These are phyloP conservation scores for Rhizophlyctis rosea DNA, from an alignment of 192 early-diverging fungal species.

Conservation along the genomic window DNA sequence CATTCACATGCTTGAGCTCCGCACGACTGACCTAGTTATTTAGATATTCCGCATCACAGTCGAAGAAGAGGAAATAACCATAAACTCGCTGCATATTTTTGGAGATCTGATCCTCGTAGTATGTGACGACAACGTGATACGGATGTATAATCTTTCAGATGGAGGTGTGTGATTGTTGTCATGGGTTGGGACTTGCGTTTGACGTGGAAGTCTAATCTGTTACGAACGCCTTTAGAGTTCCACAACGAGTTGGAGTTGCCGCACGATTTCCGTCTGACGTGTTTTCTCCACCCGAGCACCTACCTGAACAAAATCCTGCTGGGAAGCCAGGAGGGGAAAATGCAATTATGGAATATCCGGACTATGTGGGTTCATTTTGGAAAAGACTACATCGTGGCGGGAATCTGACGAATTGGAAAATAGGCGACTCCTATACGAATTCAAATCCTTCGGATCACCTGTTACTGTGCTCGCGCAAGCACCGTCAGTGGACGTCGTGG, in stretches of 20 bases:
- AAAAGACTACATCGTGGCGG: conserved; percentile 7
- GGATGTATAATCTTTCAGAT: conserved; percentile 72
- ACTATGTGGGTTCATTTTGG: conserved; percentile 43
- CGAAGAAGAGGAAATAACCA: conserved; percentile 30
- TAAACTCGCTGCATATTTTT: conserved; percentile 67
- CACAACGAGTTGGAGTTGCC: conserved; percentile 73
- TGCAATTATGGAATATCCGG: conserved; percentile 95
- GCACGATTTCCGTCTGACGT: conserved; percentile 65
- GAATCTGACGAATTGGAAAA: conserved; percentile 9
- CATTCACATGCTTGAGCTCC: too few species aligned
- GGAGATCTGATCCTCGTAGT: conserved; percentile 73
- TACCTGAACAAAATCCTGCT: conserved; percentile 97
- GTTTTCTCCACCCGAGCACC: conserved; percentile 88
- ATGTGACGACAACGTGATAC: conserved; percentile 75
- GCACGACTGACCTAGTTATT: conserved; percentile 22
- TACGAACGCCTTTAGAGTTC: conserved; percentile 41
- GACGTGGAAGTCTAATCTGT: neutral
- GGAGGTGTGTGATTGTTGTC: conserved; percentile 43
- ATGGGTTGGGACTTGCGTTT: neutral
- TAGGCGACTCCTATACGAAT: conserved; percentile 77
- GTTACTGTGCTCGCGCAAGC: conserved; percentile 80
- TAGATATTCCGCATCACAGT: neutral
- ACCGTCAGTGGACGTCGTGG: conserved; percentile 91
- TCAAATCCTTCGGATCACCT: conserved; percentile 65
- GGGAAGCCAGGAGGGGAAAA: conserved; percentile 74